Evolutionary conservation across 352 stramenopile species (phyloP), one percentile per base, ranked within the genome.

Genomic region (Globisporangium echinulatum): DNA sequence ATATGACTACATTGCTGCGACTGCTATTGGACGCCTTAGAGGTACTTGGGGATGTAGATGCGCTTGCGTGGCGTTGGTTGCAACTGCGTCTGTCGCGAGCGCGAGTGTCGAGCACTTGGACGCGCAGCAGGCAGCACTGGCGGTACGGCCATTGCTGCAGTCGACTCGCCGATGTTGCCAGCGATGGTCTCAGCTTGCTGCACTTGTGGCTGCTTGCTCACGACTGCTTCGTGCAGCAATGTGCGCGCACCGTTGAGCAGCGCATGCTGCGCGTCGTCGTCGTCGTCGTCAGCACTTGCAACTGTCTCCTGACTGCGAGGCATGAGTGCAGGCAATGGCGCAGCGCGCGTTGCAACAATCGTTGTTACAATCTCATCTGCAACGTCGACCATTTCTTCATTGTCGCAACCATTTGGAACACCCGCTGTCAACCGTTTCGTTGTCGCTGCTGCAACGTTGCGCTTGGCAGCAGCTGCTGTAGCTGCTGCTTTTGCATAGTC

Each of bases 401-500:
- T 54, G 5, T 40, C 43, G 44, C 19, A 25, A 25, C 19, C 19
- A 25, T 25, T 25, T 25, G 19, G 19, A 25, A 25, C 19, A 25
- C 19, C 19, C 19, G 19, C 19, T 25, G 19, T 2, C 19, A 25
- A 25, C 19, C 19, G 19, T 25, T 25, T 25, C 19, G 19, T 25
- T 25, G 19, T 25, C 19, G 19, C 19, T 25, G 19, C 19, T 25
- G 19, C 19, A 25, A 4, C 14, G 7, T 54, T 37, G 56, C 39
- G 52, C 37, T 56, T 61, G 15, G 51, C 61, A 7, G 11, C 19
- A 25, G 19, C 19, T 25, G 19, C 19, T 25, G 19, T 25, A 25
- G 19, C 19, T 25, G 19, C 19, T 25, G 19, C 19, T 25, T 25
- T 25, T 25, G 77, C 60, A 42, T 89, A 87, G 53, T 74, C 61